A percentile compares a stretch with the other conserved stretches of the same genome.
These are phyloP conservation scores for Pholiota adiposa DNA, from an alignment of 1,284 basidiomycete genomes.

Conservation along the genomic window DNA sequence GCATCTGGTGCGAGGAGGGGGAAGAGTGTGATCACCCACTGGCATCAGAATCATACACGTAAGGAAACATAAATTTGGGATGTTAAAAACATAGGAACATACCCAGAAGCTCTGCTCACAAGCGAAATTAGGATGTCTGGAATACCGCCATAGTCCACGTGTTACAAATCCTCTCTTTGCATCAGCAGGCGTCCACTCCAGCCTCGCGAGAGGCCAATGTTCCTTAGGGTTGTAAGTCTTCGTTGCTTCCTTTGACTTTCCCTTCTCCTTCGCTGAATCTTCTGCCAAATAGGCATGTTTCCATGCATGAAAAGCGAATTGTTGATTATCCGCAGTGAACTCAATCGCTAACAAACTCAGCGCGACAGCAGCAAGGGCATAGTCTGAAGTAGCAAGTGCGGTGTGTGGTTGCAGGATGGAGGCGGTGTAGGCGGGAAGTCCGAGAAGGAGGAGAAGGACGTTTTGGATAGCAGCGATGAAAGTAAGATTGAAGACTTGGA, in stretches of 20 bases:
- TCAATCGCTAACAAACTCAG: slow-evolving; percentile 69
- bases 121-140: slow-evolving; percentile 89
- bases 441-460: slow-evolving; percentile 78
- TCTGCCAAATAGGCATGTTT: slow-evolving; percentile 59
- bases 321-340: slow-evolving; percentile 89
- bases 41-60: not conserved
- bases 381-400: slow-evolving; percentile 65
- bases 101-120: slow-evolving; percentile 93
- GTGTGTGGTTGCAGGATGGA: slow-evolving; percentile 58
- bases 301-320: slow-evolving; percentile 82
- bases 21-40: slow-evolving; percentile 73
- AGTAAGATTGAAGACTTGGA: slow-evolving; percentile 80
- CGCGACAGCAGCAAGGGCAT: slow-evolving; percentile 61
- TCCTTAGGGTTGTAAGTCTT: slow-evolving; percentile 42
- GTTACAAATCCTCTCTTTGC: slow-evolving; percentile 85
- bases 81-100: no score
- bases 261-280: slow-evolving; percentile 35
- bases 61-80: not conserved
- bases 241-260: slow-evolving; percentile 31
- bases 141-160: slow-evolving; percentile 84
- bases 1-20: slow-evolving; percentile 58
- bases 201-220: slow-evolving; percentile 70
- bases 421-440: slow-evolving; percentile 60
- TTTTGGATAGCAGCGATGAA: slow-evolving; percentile 87
- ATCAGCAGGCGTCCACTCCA: slow-evolving; percentile 70